These are phyloP conservation scores for Pichia kudriavzevii DNA, from an alignment of 1,139 yeast species.

Conservation along the genomic window DNA sequence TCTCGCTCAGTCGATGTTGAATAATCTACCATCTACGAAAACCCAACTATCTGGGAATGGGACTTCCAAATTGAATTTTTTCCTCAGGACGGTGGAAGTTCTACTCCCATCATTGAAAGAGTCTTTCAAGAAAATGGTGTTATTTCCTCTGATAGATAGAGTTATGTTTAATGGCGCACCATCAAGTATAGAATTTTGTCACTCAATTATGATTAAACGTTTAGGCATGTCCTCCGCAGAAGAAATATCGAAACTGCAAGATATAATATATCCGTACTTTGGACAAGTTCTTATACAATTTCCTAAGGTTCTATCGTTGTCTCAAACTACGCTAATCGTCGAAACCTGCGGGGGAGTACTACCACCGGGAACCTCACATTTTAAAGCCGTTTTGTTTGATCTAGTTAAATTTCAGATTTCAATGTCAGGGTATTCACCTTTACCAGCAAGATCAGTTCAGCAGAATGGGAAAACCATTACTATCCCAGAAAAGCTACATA, in stretches of 20 bases:
- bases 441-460: conserved; percentile 20
- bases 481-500: conserved; percentile 4
- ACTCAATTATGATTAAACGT: conserved; percentile 52
- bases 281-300: conserved; percentile 37
- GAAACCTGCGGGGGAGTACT: conserved; percentile 5
- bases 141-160: conserved; percentile 39
- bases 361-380: not conserved
- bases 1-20: conserved; percentile 36
- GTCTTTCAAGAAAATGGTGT: conserved; percentile 12
- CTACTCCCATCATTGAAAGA: conserved; percentile 27
- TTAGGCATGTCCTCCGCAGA: not conserved
- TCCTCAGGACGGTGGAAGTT: conserved; percentile 53
- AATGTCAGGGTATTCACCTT: conserved; percentile 11
- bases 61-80: conserved; percentile 46
- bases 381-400: conserved; percentile 7
- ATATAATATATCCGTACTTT: conserved; percentile 6
- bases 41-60: conserved; percentile 31
- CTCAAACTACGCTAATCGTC: conserved; percentile 32
- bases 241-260: conserved; percentile 26
- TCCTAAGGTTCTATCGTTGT: conserved; percentile 47
- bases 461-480: conserved; percentile 37
- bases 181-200: conserved; percentile 51
- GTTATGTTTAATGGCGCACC: conserved; percentile 30
- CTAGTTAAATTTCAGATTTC: conserved; percentile 6
- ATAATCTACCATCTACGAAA: conserved; percentile 27